These are phyloP conservation scores for Coniferiporia sulphurascens DNA, from an alignment of 1,284 basidiomycete genomes.

Conservation along the genomic window DNA sequence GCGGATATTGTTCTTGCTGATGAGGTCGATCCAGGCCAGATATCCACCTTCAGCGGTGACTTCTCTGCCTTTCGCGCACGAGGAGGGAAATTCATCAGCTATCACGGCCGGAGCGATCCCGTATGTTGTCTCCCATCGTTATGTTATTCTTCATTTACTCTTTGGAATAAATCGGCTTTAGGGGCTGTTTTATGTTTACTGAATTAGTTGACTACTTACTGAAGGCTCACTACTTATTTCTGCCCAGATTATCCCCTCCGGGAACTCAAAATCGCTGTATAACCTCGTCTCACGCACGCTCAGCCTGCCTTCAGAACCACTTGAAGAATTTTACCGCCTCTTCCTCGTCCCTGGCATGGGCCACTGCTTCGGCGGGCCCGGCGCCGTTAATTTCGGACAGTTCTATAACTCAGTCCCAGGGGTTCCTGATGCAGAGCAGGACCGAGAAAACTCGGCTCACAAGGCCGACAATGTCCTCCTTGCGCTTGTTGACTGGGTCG, in stretches of 20 bases:
- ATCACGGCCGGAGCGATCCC: constrained; percentile 20
- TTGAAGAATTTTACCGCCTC: constrained; percentile 35
- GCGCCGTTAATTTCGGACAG: constrained; percentile 23
- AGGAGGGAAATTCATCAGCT: constrained; percentile 26
- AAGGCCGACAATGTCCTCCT: constrained; percentile 31
- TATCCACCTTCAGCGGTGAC: constrained; percentile 19
- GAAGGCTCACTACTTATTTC: too few relatives aligned
- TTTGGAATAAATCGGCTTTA: too few relatives aligned
- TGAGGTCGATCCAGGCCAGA: constrained; percentile 15
- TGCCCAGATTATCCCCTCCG: constrained; percentile 34
- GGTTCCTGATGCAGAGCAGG: background rate
- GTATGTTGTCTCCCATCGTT: constrained; percentile 12
- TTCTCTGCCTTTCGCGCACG: constrained; percentile 22
- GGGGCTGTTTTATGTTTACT: too few relatives aligned
- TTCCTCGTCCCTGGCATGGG: constrained; percentile 40
- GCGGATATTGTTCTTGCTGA: constrained; percentile 15
- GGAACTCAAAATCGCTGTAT: constrained; percentile 32
- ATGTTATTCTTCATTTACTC: background rate
- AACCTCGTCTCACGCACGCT: constrained; percentile 28
- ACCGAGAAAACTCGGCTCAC: too few relatives aligned
- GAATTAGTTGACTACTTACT: too few relatives aligned
- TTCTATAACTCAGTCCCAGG: constrained; percentile 4
- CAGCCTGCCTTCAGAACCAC: constrained; percentile 21
- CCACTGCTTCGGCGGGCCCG: constrained; percentile 30
- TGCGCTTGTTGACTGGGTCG: constrained; percentile 39